Conservation (phyloP, 1,284 basidiomycete genomes). For the Sphagnurus paluster region DNA sequence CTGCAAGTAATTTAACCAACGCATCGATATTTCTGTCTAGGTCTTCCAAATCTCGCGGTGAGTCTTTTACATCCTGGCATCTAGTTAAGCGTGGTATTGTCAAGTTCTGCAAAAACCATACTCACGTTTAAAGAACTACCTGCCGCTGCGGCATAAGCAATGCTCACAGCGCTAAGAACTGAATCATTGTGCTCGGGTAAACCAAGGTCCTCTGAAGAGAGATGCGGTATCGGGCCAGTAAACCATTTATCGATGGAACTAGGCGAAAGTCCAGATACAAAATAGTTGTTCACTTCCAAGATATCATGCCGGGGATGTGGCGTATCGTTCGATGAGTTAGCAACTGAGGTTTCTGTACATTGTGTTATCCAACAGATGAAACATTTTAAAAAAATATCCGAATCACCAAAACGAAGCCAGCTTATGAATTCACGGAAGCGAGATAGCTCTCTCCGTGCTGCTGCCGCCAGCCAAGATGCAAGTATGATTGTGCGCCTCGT, state of each 20-base stretch:
- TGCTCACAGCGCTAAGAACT: constrained; percentile 39
- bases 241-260: constrained; percentile 81
- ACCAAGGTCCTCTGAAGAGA: constrained; percentile 56
- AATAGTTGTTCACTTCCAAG: constrained; percentile 77
- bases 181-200: constrained; percentile 38
- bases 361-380: not conserved
- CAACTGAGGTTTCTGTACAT: constrained; percentile 33
- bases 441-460: constrained; percentile 62
- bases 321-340: constrained; percentile 46
- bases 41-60: constrained; percentile 46
- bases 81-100: constrained; percentile 14
- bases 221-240: constrained; percentile 58
- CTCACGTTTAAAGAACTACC: too few relatives aligned
- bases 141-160: constrained; percentile 48
- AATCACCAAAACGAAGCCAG: constrained; percentile 68
- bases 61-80: constrained; percentile 18
- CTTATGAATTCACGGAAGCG: constrained; percentile 76
- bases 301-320: constrained; percentile 66
- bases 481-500: constrained; percentile 58
- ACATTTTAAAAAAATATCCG: not conserved
- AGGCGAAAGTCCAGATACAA: constrained; percentile 65
- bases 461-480: constrained; percentile 65
- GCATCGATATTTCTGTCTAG: constrained; percentile 71
- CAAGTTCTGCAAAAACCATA: too few relatives aligned
- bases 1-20: constrained; percentile 61